Evolutionary conservation across 805 yeast genomes (phyloP), one percentile per base, ranked within the genome.

Genomic region (Starmerella khaoyaiensis): DNA sequence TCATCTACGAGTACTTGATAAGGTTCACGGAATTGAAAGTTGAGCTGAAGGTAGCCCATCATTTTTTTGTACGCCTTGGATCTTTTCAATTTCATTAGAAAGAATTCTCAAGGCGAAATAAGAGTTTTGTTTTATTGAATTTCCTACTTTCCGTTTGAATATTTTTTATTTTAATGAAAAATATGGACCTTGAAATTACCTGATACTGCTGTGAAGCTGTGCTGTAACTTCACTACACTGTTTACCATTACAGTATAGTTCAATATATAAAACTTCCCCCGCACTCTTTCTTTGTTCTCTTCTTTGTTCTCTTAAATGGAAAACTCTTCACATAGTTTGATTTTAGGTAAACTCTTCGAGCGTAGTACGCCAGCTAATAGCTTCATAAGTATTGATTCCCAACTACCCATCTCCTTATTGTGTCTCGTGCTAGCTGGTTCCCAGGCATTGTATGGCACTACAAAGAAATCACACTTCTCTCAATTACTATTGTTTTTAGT

Each of bases 31-130:
- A 90, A 90, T 51, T 80, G 80, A 69, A 87, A 90, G 5, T 93
- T 70, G 56, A 83, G 80, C 48, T 72, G 69, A 51, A 83, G 79
- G 38, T 81, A 77, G 48, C 77, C 72, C 80, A 90, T 79, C 58
- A 82, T 94, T 65, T 87, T 87, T 58, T 87, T 76, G 60, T 90
- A 90, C 1, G 90, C 68, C 59, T 87, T 87, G 36, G 96, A 94
- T 61, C 98, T 71, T 60, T 86, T 87, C 62, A 87, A 95, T 68
- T 93, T 83, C 98, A 87, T 87, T 23, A 42, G 24, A 28, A 9
- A 12, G 3, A 4, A 9, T 23, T n/a, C n/a, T n/a, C n/a, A n/a
- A n/a, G n/a, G n/a, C n/a, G n/a, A n/a, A n/a, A n/a, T n/a, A n/a
- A n/a, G n/a, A n/a, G n/a, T n/a, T n/a, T n/a, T n/a, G n/a, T n/a